Base-by-base conservation (phyloP, 495 filamentous ascomycete genomes). In the Penicillium lividum region DNA sequence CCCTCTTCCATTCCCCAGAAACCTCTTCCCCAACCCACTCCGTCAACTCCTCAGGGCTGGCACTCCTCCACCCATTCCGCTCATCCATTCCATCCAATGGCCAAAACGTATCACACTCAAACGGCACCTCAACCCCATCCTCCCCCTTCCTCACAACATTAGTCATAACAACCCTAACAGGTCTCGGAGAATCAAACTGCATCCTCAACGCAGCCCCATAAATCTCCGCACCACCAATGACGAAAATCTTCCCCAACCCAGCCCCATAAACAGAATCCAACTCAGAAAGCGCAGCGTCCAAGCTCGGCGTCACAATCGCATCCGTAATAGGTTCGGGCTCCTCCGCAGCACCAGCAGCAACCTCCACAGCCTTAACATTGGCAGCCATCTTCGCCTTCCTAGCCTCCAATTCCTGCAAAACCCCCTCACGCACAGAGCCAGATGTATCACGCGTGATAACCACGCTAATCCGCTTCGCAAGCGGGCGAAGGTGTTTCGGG, bases 91-190 rank as follows among this genome's bases (percentile, higher is more conserved):
- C 61, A 68, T 81, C 75, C 28, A 89, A 59, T 6, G 89, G 89
- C 68, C 97, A 97, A 58, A 89, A 89, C 0, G 88, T 89, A 85
- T 98, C 94, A 71, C 92, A 96, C 61, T 92, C 91, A 75, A 88
- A 96, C 51, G 85, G 56, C 62, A 69, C 63, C 76, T 51, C 40
- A 92, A 74, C 61, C 82, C 74, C 60, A 87, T 52, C 68, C 30
- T 71, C 65, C 77, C 66, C 60, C 38, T 65, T 69, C 61, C 63
- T 63, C 51, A 71, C 68, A 50, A 80, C 73, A 65, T 74, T 68
- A 50, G 77, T 80, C 76, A 79, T 74, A 45, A 80, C 66, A 70
- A 80, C 69, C 58, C 77, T 48, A 29, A 79, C 49, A 40, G 63
- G 62, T 58, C 68, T 54, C 59, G 47, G 38, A 53, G 62, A 56